Percentiles rank a stretch among this genome's conserved stretches.
phyloP scores from a whole-genome alignment of 2,329 filamentous ascomycete species.

The Alternaria tenuissima region DNA sequence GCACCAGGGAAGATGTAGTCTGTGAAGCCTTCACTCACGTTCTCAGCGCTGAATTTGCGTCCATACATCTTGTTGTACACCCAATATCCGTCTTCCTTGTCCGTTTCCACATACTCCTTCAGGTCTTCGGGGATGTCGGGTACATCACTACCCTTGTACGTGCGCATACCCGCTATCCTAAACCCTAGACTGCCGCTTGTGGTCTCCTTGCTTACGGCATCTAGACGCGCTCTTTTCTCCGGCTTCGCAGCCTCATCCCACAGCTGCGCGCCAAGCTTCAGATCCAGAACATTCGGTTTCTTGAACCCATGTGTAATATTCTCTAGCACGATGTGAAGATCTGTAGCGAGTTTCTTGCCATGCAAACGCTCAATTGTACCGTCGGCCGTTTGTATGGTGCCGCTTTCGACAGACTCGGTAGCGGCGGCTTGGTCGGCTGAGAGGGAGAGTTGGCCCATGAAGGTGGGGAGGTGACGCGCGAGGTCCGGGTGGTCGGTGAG shows the following conservation, averaged over 20 bases:
- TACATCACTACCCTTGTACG: conserved; percentile 55
- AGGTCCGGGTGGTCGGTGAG: conserved; percentile 75
- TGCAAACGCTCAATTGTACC: conserved; percentile 53
- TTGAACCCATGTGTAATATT: conserved; percentile 84
- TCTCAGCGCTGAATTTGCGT: conserved; percentile 62
- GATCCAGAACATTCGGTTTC: conserved; percentile 87
- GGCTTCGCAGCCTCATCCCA: conserved; percentile 77
- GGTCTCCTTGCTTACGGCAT: conserved; percentile 66
- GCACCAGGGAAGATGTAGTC: conserved; percentile 61
- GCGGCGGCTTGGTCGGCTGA: conserved; percentile 29
- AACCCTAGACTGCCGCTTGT: conserved; percentile 69
- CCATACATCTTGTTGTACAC: conserved; percentile 74
- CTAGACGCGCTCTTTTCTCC: conserved; percentile 66
- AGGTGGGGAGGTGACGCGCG: conserved; percentile 81
- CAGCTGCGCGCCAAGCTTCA: conserved; percentile 86
- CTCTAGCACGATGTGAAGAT: conserved; percentile 82
- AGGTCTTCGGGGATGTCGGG: conserved; percentile 34
- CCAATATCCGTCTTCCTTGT: conserved; percentile 62
- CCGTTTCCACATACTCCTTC: conserved; percentile 46
- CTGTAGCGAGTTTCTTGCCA: conserved; percentile 74
- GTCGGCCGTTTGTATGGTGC: conserved; percentile 37
- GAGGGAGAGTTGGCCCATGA: conserved; percentile 79
- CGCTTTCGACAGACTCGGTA: conserved; percentile 32
- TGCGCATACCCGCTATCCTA: conserved; percentile 71
- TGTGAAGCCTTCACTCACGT: conserved; percentile 65